Base-by-base conservation (phyloP, 805 yeast genomes). In the Candida quercuum region DNA sequence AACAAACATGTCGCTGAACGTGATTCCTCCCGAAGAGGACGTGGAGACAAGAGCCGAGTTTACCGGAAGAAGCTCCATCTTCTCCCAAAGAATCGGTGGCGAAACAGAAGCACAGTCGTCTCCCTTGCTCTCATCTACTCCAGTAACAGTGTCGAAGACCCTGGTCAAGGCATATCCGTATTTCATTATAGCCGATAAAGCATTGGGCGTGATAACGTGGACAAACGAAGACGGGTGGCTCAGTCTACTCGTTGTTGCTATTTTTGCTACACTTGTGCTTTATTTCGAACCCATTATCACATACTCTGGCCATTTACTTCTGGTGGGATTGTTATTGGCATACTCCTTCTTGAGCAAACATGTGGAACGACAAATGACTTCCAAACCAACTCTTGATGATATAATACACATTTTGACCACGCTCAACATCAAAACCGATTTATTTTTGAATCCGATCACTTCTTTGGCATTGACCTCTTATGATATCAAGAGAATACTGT, bases 131-230 rank as follows among this genome's bases (percentile, higher is more conserved):
- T 77, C 87, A 2, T 78, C 87, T 1, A 93, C 99, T 0, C 98
- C 98, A 3, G 93, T 96, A 3, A 76, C 88, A 1, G 86, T 91
- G 12, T 81, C 95, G 22, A 84, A 86, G 49, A 86, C 93, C 3
- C 69, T 91, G 36, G 76, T 88, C 28, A 72, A 78, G 42, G 77
- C 95, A 9, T 89, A 91, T 57, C 98, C 98, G 2, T 86, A 86
- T 55, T 66, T 91, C 30, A 69, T 85, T 28, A 74, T 84, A 1
- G 76, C 80, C 9, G 87, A 89, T 57, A 77, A 79, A 47, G 45
- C 75, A 2, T 66, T 88, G 38, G 79, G 86, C 30, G 69, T 88
- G 28, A 59, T 86, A 26, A 89, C 98, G 0, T 91, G 99, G 99
- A 85, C 97, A 3, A 79, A 80, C 44, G 89, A 84, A 26, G 93